Base-by-base conservation (phyloP, 1,284 basidiomycete species). In the Fomitopsis schrenkii region DNA sequence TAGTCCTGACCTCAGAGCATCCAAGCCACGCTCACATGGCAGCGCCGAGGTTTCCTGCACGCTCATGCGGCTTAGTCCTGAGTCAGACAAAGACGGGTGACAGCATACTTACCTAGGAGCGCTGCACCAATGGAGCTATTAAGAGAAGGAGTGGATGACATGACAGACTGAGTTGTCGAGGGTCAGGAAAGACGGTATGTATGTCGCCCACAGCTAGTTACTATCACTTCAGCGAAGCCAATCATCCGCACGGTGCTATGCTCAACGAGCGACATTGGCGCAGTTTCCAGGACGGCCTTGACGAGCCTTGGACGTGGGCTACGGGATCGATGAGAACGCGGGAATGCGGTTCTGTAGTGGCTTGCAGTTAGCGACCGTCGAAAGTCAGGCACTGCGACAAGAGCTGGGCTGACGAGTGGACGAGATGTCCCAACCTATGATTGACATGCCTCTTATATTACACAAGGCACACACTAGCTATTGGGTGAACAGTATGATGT, bases 11-110 rank as follows among this genome's bases (percentile, higher is more conserved):
- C 19, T 8, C 40, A 17, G 5, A 17, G 30, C 52, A 40, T 53
- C 15, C 14, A 14, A 10, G 4, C 1, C 26, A 50, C 5, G 44
- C 52, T 46, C 35, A 55, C 59, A 55, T 46, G 26, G 59, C 59
- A 9, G 59, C 59, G 44, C 28, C 53, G 19, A 59, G 40, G 28
- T 55, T 45, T 15, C 59, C 59, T 59, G 40, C 19, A 22, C 35
- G 22, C 19, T 14, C 19, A 22, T 15, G 4, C 46, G 14, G 14
- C 12, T 17, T 19, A 19, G 12, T 45, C 8, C 15, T 8, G 38
- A 36, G 36, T 2, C 17, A 28, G 12, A 14, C 17, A 35, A 4
- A 17, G n/a, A 40, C 45, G 30, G 15, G n/a, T 17, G 17, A 19
- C 26, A n/a, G 36, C 19, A 9, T 12, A 14, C 36, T 9, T 26